Evolutionary conservation across 2,329 filamentous ascomycete genomes (phyloP), one percentile per base, ranked within the genome.

Genomic region (Chrysosporium queenslandicum): DNA sequence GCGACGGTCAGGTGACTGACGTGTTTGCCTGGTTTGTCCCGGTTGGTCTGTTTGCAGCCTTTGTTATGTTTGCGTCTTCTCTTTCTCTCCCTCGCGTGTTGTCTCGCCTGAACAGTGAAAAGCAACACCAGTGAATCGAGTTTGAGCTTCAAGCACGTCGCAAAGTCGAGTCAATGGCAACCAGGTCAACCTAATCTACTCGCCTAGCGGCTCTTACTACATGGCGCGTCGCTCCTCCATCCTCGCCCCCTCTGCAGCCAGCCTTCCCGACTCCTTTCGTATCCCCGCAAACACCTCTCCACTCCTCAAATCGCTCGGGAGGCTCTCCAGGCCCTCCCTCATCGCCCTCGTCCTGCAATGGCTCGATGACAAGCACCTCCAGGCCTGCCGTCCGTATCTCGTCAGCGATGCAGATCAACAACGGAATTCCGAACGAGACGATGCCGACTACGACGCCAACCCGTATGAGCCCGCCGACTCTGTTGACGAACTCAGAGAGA

Each of bases 291-390:
- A 78, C 54, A 85, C 83, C 63, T 72, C 78, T 42, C 74, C 81
- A 27, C 77, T 88, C 46, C 66, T 77, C 58, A 87, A 85, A 66
- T 75, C 78, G 37, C 75, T 94, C 46, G 77, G 74, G 55, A 83
- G 82, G 51, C 76, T 94, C 16, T 85, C 86, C 1, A 82, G 87
- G 47, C 72, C 82, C 43, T 81, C 85, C 0, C 77, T 94, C 20
- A 70, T 92, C 23, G 79, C 81, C 0, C 76, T 94, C 7, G 85
- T 79, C 0, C 75, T 89, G 20, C 78, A 85, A 70, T 94, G 88
- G 88, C 80, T 94, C 2, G 79, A 84, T 53, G 79, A 83, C 46
- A 73, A 76, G 57, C 83, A 85, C 57, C 72, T 81, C 37, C 68
- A 76, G 3, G 71, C 77, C 16, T 83, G 79, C 40, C 72, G 73